Evolutionary conservation across 179 eudicot genomes (phyloP), one percentile per base, ranked within the genome.

Genomic region (Beta lomatogona): DNA sequence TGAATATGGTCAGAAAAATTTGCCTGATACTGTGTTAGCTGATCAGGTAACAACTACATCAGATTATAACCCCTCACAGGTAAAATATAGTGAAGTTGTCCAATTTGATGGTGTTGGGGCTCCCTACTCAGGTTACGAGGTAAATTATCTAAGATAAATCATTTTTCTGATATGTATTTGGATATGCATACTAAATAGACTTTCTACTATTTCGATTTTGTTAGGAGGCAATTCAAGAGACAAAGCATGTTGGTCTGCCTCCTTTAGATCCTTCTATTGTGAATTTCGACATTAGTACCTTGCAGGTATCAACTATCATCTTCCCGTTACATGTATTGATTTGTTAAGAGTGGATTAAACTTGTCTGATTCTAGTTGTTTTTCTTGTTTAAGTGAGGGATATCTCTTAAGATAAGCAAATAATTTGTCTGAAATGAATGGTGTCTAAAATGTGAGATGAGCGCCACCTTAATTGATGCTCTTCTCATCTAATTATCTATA

Each of bases 81-180:
- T 83, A 82, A 82, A 91, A 75, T 80, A 63, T 67, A 91, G 89
- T 80, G 94, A 91, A 61, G 87, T 53, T 67, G 76, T 86, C 82
- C 93, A 80, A 53, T 88, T 88, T 85, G 94, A 89, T 90, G 89
- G 82, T 79, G 82, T 88, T 77, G 86, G 83, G 76, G 74, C 84
- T 80, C 88, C 88, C 48, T 89, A 90, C 82, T 86, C 91, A 10
- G 93, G 89, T 53, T 90, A 90, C 80, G 92, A 90, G 99, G 99
- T 93, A 90, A 68, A 65, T 50, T 65, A 36, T 36, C n/a, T 58
- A 28, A n/a, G 9, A 57, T 55, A 58, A 69, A 44, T 79, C 14
- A 10, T 57, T 78, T 76, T 76, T 59, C n/a, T 66, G 46, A 19
- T 28, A 60, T 77, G 73, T 58, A 41, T 22, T 53, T 73, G 41